A percentile compares a stretch with the other conserved stretches of the same genome.
Conservation (phyloP, 495 filamentous ascomycete genomes). For the Podospora pseudocomata region DNA sequence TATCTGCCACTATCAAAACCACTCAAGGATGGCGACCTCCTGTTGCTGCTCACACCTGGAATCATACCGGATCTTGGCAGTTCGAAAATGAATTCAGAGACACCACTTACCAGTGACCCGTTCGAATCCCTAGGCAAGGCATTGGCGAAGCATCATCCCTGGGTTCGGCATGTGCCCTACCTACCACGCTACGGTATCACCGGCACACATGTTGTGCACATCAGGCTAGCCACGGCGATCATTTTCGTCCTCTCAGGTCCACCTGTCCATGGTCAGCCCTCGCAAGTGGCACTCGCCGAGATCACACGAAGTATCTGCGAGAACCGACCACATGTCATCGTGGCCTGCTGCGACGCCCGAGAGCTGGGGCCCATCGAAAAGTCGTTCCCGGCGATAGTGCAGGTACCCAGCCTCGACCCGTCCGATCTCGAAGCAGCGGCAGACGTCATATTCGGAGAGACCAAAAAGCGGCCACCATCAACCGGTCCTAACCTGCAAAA, state of each 20-base stretch:
- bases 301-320: slow-evolving; percentile 43
- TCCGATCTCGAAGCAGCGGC: slow-evolving; percentile 53
- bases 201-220: slow-evolving; percentile 55
- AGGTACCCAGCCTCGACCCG: slow-evolving; percentile 46
- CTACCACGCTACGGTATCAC: slow-evolving; percentile 55
- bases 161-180: slow-evolving; percentile 60
- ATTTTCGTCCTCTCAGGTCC: slow-evolving; percentile 52
- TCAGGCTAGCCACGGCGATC: slow-evolving; percentile 51
- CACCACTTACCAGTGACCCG: slow-evolving; percentile 43
- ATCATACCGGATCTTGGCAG: slow-evolving; percentile 42
- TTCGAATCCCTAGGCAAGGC: slow-evolving; percentile 58
- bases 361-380: slow-evolving; percentile 35
- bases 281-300: slow-evolving; percentile 44
- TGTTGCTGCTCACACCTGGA: slow-evolving; percentile 59
- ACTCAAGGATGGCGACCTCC: slow-evolving; percentile 45
- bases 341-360: slow-evolving; percentile 44
- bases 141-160: slow-evolving; percentile 50
- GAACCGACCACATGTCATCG: slow-evolving; percentile 47
- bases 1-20: slow-evolving; percentile 41
- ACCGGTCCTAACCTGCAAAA: slow-evolving; percentile 32
- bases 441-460: slow-evolving; percentile 48
- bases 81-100: slow-evolving; percentile 12
- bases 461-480: slow-evolving; percentile 14
- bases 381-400: slow-evolving; percentile 47
- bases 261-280: slow-evolving; percentile 33